A percentile compares a stretch with the other conserved stretches of the same genome.
phyloP scores from a whole-genome alignment of 208 protist genomes.

The Borovskyia barvae region DNA sequence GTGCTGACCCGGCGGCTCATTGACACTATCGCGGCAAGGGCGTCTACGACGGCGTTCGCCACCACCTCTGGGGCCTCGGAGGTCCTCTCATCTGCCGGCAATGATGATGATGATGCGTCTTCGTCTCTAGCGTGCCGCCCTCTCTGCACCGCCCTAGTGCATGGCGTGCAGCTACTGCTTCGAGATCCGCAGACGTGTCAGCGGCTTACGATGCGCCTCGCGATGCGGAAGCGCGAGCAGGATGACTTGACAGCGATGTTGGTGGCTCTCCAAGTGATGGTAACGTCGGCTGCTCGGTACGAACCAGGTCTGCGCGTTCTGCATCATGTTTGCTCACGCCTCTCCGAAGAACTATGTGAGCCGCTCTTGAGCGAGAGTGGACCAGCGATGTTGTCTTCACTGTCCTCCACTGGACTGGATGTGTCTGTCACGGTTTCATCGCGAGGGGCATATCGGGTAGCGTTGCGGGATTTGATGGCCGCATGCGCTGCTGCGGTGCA shows the following conservation, averaged over 20 bases:
- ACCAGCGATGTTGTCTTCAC: too few species aligned
- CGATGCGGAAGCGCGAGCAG: slow-evolving; percentile 31
- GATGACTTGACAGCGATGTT: slow-evolving; percentile 41
- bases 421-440: slow-evolving; percentile 15
- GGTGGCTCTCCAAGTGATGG: slow-evolving; percentile 21
- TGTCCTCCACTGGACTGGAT: not conserved
- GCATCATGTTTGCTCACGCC: slow-evolving; percentile 22
- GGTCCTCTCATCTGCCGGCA: too few species aligned
- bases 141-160: slow-evolving; percentile 26
- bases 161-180: slow-evolving; percentile 20
- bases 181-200: slow-evolving; percentile 27
- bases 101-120: too few species aligned
- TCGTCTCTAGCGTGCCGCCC: slow-evolving; percentile 4
- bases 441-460: slow-evolving; percentile 6
- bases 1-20: slow-evolving; percentile 6
- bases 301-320: slow-evolving; percentile 27
- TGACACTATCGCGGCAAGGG: not conserved
- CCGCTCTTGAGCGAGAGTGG: not conserved
- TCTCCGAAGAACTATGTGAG: slow-evolving; percentile 28
- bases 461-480: slow-evolving; percentile 10
- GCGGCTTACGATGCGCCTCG: slow-evolving; percentile 39
- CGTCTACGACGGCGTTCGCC: not conserved
- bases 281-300: slow-evolving; percentile 4
- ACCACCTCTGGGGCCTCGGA: not conserved
- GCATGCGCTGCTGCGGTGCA: not conserved